A percentile compares a stretch with the other conserved stretches of the same genome.
Evolutionary conservation across 441 rosid species (phyloP).

Genomic region (Arabidopsis lyrata): DNA sequence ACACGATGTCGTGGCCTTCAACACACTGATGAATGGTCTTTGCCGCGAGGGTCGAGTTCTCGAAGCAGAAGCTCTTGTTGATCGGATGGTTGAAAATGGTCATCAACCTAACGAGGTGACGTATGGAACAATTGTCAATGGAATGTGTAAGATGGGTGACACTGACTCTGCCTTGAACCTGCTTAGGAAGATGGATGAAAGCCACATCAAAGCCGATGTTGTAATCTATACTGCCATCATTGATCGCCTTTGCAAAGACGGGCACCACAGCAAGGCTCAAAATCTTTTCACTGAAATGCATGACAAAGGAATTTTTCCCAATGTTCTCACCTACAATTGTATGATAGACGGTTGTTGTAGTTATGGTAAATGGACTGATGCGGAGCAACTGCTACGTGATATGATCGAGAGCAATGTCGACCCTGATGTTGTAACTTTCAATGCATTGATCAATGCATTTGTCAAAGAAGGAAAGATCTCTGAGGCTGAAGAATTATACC

Average conservation of each 20-base stretch:
- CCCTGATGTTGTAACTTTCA: not conserved
- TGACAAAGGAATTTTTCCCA: constrained; percentile 9
- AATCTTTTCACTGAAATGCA: constrained; percentile 27
- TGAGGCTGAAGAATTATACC: not conserved
- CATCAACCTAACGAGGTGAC: not conserved
- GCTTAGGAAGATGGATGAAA: not conserved
- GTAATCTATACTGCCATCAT: not conserved
- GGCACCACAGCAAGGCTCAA: not conserved
- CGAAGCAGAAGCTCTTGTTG: not conserved
- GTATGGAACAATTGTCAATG: not conserved
- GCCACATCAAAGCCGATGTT: not conserved
- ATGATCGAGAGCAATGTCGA: not conserved
- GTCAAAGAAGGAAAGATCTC: not conserved
- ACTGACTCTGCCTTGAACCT: not conserved
- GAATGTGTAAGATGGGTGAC: constrained; percentile 7
- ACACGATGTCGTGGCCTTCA: not conserved
- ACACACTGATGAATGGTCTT: not conserved
- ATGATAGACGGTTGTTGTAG: not conserved
- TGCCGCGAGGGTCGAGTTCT: not conserved
- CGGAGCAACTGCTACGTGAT: not conserved
- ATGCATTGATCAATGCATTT: not conserved
- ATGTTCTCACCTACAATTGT: not conserved
- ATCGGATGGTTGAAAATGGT: not conserved
- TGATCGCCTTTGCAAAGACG: constrained; percentile 4
- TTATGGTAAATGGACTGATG: not conserved